These are phyloP conservation scores for Hypoxylon cercidicola DNA, from an alignment of 495 filamentous ascomycete genomes.

Conservation along the genomic window DNA sequence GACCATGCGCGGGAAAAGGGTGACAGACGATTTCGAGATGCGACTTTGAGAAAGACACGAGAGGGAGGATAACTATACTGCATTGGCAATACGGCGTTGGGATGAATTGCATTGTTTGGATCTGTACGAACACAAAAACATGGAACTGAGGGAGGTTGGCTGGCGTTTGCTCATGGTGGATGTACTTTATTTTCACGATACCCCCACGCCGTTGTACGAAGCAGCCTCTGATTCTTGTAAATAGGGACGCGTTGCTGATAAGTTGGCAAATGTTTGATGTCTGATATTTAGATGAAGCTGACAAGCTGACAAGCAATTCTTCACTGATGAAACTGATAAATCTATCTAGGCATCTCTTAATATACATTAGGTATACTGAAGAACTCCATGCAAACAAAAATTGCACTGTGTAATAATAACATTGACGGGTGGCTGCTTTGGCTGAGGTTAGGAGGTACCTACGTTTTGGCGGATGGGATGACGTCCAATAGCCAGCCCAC, in stretches of 20 bases:
- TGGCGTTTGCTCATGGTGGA: constrained; percentile 32
- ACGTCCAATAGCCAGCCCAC: constrained; percentile 5
- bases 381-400: no score
- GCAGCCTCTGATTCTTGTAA: constrained; percentile 13
- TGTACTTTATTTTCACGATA: constrained; percentile 39
- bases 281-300: neutral
- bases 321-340: no score
- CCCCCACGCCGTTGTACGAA: constrained; percentile 32
- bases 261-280: constrained; percentile 11
- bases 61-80: neutral
- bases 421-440: constrained; percentile 10
- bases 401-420: no score
- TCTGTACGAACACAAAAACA: constrained; percentile 31
- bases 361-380: no score
- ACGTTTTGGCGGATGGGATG: constrained; percentile 7
- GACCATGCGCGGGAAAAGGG: no score
- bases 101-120: constrained; percentile 20
- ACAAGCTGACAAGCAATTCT: no score
- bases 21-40: no score
- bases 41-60: no score
- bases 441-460: no score
- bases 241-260: constrained; percentile 3
- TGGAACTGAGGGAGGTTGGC: constrained; percentile 16
- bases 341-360: no score
- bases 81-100: constrained; percentile 36